Conservation (phyloP, 257 asterid species). For the Solanum arcanum region DNA sequence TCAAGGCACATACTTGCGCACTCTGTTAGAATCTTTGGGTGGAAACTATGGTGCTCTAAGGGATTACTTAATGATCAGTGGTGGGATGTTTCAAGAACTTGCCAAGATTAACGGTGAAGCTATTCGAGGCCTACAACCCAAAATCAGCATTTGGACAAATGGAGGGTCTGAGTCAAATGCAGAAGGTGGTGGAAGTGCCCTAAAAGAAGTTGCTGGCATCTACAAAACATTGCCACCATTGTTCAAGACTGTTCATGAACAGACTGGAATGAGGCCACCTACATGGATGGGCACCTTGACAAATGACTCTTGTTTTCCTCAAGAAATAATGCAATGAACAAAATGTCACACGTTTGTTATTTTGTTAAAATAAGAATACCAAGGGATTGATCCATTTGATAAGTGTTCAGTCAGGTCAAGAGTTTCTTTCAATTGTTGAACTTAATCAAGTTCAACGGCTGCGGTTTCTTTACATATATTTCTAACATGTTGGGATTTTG, state of each 20-base stretch:
- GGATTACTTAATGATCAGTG: slow-evolving; percentile 53
- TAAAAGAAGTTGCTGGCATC: slow-evolving; percentile 47
- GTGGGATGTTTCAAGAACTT: slow-evolving; percentile 40
- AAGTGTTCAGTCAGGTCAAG: neutral
- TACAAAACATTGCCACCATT: slow-evolving; percentile 59
- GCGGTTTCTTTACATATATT: neutral
- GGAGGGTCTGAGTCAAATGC: neutral
- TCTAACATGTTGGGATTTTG: neutral
- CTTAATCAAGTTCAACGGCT: neutral
- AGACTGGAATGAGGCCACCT: slow-evolving; percentile 64
- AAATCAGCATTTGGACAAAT: slow-evolving; percentile 54
- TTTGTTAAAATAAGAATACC: neutral
- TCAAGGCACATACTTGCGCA: slow-evolving; percentile 37
- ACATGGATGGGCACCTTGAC: slow-evolving; percentile 46
- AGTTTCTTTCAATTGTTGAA: neutral
- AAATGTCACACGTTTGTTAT: neutral
- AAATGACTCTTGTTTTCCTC: neutral
- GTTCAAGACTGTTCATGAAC: slow-evolving; percentile 53
- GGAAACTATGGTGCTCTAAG: slow-evolving; percentile 43
- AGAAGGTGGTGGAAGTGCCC: slow-evolving; percentile 9
- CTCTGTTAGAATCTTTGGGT: slow-evolving; percentile 37
- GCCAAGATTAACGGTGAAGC: slow-evolving; percentile 55
- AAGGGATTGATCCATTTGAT: neutral
- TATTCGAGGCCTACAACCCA: slow-evolving; percentile 48
- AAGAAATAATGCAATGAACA: neutral